Base-by-base conservation (phyloP, 768 basidiomycete species). In the Tylopilus plumbeoviolaceoides region DNA sequence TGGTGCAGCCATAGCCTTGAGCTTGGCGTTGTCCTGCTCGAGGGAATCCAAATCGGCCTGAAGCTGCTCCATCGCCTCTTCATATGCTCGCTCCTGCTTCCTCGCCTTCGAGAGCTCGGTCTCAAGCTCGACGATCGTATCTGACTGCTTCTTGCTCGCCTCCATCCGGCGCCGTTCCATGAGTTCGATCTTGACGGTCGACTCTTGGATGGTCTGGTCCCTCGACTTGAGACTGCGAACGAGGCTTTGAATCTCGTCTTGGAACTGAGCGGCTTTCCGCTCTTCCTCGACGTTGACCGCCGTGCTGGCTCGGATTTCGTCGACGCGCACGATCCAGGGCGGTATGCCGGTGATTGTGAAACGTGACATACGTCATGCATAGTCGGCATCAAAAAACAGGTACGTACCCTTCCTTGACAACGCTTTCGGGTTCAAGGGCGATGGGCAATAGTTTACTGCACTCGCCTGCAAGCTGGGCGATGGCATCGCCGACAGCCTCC, bases 121-220 rank as follows among this genome's bases (percentile, higher is more conserved):
- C 72, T 98, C 94, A 18, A 98, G 81, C 55, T 91, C 88, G 14
- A 75, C 69, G 47, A 98, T 88, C 7, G 79, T 73, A 51, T 98
- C 95, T 5, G 87, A 85, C 71, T 95, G 91, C 67, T 88, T 91
- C 78, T 92, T 95, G 55, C 85, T 86, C 2, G 84, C 80, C 65
- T 98, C 95, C 78, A 94, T 85, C 30, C 93, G 82, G 43, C 94
- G n/a, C n/a, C n/a, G 84, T 66, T 97, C 94, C 83, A 98, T 89
- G 14, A 95, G 78, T 67, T 98, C 92, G 51, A 98, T 92, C 76
- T 95, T 98, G 50, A 98, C 94, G 3, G 76, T 74, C 5, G 85
- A 77, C 64, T 98, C 97, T 68, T 98, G 93, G 33, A 92, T 84
- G 23, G 71, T 78, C 75, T 97, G 93, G 56, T 98, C 97, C 72